These are phyloP conservation scores for Grifola frondosa DNA, from an alignment of 1,284 basidiomycete species.

Conservation along the genomic window DNA sequence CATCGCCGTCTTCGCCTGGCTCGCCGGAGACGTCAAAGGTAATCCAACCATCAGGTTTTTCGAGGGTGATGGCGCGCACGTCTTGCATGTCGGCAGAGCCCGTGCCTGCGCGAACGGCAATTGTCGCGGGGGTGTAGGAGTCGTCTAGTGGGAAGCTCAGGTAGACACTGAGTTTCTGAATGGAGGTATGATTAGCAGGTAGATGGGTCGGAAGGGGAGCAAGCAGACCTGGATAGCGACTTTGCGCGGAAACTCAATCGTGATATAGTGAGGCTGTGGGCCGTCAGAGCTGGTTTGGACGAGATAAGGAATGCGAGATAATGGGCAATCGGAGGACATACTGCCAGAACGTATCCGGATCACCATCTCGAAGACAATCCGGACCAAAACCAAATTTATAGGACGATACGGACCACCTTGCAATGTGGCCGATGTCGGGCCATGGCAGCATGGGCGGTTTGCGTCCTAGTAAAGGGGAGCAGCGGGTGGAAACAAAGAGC, in stretches of 20 bases:
- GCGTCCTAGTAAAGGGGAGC: conserved; percentile 26
- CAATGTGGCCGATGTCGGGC: conserved; percentile 82
- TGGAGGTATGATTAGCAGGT: not conserved
- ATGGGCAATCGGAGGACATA: conserved; percentile 45
- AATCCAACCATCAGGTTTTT: conserved; percentile 95
- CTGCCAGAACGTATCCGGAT: conserved; percentile 98
- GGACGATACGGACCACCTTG: conserved; percentile 96
- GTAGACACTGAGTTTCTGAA: conserved; percentile 87
- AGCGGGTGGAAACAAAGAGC: not conserved
- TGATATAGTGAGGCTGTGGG: conserved; percentile 95
- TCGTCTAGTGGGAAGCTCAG: conserved; percentile 90
- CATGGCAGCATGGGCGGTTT: conserved; percentile 55
- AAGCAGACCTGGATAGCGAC: conserved; percentile 78
- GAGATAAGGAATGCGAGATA: not conserved
- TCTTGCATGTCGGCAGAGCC: conserved; percentile 92
- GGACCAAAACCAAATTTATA: conserved; percentile 97
- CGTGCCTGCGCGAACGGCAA: conserved; percentile 91
- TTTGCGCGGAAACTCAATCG: conserved; percentile 89
- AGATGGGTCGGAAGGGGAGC: not conserved
- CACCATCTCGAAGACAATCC: conserved; percentile 85
- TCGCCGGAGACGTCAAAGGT: conserved; percentile 86
- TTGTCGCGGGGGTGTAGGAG: conserved; percentile 93
- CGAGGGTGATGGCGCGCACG: conserved; percentile 79
- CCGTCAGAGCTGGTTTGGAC: conserved; percentile 81
- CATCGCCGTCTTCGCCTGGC: conserved; percentile 73